A percentile compares a stretch with the other conserved stretches of the same genome.
phyloP scores from a whole-genome alignment of 768 basidiomycete species.

The Tricholoma matsutake region DNA sequence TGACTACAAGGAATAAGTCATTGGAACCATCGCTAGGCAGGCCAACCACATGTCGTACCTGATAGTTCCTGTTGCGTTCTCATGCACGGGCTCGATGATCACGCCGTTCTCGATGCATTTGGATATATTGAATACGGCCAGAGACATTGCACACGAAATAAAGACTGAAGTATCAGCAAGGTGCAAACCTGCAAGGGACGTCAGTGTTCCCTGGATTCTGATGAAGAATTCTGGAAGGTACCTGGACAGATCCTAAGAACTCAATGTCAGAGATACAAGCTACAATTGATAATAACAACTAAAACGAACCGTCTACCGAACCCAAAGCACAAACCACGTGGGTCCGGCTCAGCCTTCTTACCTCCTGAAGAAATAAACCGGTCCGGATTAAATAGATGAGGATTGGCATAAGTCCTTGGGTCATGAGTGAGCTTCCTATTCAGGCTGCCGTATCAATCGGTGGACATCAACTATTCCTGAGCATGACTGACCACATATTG shows the following conservation, averaged over 20 bases:
- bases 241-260: constrained; percentile 45
- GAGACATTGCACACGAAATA: constrained; percentile 48
- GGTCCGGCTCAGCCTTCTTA: constrained; percentile 48
- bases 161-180: constrained; percentile 55
- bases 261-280: constrained; percentile 1
- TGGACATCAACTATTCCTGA: constrained; percentile 6
- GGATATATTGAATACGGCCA: constrained; percentile 50
- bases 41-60: constrained; percentile 34
- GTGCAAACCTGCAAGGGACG: constrained; percentile 37
- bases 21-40: constrained; percentile 1
- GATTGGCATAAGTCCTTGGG: constrained; percentile 48
- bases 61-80: constrained; percentile 61
- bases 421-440: constrained; percentile 53
- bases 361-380: constrained; percentile 50
- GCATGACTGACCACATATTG: constrained; percentile 44
- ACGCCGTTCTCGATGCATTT: constrained; percentile 44
- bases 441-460: constrained; percentile 11
- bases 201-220: constrained; percentile 3
- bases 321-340: constrained; percentile 62
- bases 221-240: constrained; percentile 15
- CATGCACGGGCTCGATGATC: constrained; percentile 49
- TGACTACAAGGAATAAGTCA: constrained; percentile 35
- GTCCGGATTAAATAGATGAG: constrained; percentile 56
- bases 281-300: constrained; percentile 1
- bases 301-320: constrained; percentile 59